Conservation (phyloP, 192 early-diverging fungal species). For the Gigaspora rosea region DNA sequence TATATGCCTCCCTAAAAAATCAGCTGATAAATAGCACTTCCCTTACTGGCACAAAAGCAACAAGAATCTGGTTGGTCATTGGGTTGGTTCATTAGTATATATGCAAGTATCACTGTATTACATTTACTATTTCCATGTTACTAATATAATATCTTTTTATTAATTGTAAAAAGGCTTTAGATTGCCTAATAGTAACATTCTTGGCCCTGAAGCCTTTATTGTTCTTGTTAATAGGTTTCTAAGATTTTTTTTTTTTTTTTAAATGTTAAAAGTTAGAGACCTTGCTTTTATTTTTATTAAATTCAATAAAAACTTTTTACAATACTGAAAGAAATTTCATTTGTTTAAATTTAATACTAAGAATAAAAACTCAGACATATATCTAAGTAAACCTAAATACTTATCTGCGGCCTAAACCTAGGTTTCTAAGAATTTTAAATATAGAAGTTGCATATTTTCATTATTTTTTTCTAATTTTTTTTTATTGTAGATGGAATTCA, state of each 20-base stretch:
- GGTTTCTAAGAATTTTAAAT: no score
- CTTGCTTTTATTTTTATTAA: no score
- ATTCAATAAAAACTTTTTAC: no score
- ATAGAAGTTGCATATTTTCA: background rate
- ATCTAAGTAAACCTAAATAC: no score
- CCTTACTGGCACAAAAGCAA: background rate
- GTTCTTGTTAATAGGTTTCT: constrained; percentile 14
- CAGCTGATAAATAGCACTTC: no score
- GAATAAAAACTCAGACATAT: no score
- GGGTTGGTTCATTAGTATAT: background rate
- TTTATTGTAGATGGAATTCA: background rate
- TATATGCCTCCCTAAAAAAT: no score
- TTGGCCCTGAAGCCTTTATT: constrained; percentile 7
- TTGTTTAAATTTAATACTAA: no score
- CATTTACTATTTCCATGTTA: background rate
- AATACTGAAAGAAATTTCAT: no score
- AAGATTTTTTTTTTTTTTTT: no score
- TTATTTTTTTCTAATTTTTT: background rate
- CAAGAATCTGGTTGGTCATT: constrained; percentile 2
- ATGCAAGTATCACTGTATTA: background rate
- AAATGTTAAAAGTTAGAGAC: no score
- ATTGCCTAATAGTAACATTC: background rate
- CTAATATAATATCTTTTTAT: constrained; percentile 13
- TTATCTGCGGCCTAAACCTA: no score
- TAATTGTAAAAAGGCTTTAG: background rate